Conservation (phyloP, 208 protist species). For the Acanthamoeba lenticulata region DNA sequence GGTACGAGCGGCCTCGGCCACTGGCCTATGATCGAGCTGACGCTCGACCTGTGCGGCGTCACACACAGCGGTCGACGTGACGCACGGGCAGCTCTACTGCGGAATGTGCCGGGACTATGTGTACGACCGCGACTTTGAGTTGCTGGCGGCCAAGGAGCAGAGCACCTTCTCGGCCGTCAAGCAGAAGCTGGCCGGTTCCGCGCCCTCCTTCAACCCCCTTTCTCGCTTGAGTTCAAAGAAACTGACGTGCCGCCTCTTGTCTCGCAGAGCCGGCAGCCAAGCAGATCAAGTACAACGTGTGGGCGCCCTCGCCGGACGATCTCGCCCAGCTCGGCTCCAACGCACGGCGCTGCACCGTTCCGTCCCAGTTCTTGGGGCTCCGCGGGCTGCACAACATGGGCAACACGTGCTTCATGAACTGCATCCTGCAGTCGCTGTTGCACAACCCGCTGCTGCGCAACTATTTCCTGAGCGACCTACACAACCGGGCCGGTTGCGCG, state of each 20-base stretch:
- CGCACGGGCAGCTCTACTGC: conserved; percentile 73
- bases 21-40: background rate
- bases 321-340: background rate
- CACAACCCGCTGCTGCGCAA: conserved; percentile 87
- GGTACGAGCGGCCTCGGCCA: background rate
- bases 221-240: background rate
- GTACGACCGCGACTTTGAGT: conserved; percentile 75
- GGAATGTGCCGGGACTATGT: conserved; percentile 77
- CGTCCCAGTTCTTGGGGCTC: conserved; percentile 76
- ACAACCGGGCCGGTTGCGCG: conserved; percentile 56
- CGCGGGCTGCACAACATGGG: conserved; percentile 88
- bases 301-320: conserved; percentile 68
- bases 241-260: no score
- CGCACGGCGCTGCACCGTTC: background rate
- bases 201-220: background rate
- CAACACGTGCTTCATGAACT: conserved; percentile 91
- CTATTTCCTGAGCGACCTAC: conserved; percentile 86
- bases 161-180: background rate
- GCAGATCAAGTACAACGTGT: conserved; percentile 66
- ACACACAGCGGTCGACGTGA: conserved; percentile 72
- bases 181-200: background rate
- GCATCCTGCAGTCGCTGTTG: conserved; percentile 85
- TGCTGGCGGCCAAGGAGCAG: background rate
- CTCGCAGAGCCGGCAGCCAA: conserved; percentile 55
- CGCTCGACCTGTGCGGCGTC: no score